These are phyloP conservation scores for Rugosomyces carneus DNA, from an alignment of 1,284 basidiomycete species.

Conservation along the genomic window DNA sequence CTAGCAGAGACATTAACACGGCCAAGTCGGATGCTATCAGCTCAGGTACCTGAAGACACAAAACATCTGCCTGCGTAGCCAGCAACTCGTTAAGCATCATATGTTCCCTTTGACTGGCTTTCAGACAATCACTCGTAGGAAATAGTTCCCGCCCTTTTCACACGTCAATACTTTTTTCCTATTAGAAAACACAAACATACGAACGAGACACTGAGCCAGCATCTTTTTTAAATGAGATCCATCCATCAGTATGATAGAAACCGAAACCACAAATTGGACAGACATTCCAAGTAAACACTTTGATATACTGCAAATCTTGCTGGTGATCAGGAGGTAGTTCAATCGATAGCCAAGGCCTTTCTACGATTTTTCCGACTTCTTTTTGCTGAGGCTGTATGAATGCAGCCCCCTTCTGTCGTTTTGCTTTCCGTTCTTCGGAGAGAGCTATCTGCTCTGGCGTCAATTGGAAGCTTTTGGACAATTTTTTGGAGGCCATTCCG, in stretches of 20 bases:
- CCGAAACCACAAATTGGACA: slow-evolving; percentile 26
- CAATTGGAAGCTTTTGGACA: slow-evolving; percentile 21
- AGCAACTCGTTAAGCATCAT: slow-evolving; percentile 74
- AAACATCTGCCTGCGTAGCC: slow-evolving; percentile 62
- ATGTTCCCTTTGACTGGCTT: slow-evolving; percentile 62
- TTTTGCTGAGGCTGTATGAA: background rate
- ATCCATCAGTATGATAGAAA: slow-evolving; percentile 13
- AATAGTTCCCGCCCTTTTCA: slow-evolving; percentile 74
- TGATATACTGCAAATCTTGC: slow-evolving; percentile 28
- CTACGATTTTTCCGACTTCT: slow-evolving; percentile 29
- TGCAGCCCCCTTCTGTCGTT: slow-evolving; percentile 31
- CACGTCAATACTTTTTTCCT: background rate
- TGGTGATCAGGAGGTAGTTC: slow-evolving; percentile 11
- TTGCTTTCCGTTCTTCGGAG: slow-evolving; percentile 47
- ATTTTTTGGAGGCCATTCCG: slow-evolving; percentile 7
- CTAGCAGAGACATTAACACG: slow-evolving; percentile 30
- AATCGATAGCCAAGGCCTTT: slow-evolving; percentile 49
- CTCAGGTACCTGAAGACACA: slow-evolving; percentile 72
- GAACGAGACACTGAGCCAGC: slow-evolving; percentile 71
- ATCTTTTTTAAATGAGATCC: slow-evolving; percentile 41
- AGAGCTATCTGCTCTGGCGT: slow-evolving; percentile 53
- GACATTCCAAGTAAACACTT: slow-evolving; percentile 77
- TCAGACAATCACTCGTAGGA: slow-evolving; percentile 78
- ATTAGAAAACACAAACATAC: slow-evolving; percentile 38
- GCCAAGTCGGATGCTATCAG: background rate